Conservation (phyloP, 371 early-diverging fungal genomes). For the Syncephalastrum monosporum region DNA sequence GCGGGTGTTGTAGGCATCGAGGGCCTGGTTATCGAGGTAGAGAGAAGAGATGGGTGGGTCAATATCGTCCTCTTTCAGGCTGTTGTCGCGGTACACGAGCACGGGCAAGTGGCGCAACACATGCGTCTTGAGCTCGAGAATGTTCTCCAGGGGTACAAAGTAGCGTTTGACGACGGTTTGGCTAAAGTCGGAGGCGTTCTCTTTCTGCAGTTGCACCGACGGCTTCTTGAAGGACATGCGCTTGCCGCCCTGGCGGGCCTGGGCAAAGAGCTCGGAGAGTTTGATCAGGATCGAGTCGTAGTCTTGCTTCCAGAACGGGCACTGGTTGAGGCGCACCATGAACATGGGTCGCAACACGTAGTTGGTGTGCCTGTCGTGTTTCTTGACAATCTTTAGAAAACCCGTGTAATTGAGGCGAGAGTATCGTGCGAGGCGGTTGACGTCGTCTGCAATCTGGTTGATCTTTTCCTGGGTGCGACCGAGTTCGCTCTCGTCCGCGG, state of each 20-base stretch:
- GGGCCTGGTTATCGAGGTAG: constrained; percentile 92
- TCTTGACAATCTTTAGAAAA: constrained; percentile 96
- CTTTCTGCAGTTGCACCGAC: background rate
- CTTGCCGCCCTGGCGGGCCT: constrained; percentile 83
- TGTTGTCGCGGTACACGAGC: constrained; percentile 81
- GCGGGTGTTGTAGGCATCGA: constrained; percentile 91
- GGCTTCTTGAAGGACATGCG: constrained; percentile 48
- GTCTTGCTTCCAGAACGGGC: constrained; percentile 90
- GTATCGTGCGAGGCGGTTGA: constrained; percentile 89
- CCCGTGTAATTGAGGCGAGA: constrained; percentile 95
- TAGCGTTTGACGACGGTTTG: constrained; percentile 66
- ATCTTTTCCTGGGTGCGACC: constrained; percentile 73
- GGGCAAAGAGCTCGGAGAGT: constrained; percentile 86
- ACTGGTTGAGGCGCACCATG: constrained; percentile 81
- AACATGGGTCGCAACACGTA: constrained; percentile 86
- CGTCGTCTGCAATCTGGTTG: constrained; percentile 81
- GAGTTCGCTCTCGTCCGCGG: constrained; percentile 37
- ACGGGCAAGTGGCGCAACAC: constrained; percentile 97
- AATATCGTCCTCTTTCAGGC: constrained; percentile 59
- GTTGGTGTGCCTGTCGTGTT: constrained; percentile 94
- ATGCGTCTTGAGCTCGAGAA: constrained; percentile 91
- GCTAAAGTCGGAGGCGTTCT: constrained; percentile 1
- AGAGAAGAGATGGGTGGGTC: constrained; percentile 95
- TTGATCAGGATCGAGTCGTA: constrained; percentile 88
- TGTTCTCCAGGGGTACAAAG: constrained; percentile 98